Conservation (phyloP, 2,329 filamentous ascomycete species). For the Fusarium torreyae region DNA sequence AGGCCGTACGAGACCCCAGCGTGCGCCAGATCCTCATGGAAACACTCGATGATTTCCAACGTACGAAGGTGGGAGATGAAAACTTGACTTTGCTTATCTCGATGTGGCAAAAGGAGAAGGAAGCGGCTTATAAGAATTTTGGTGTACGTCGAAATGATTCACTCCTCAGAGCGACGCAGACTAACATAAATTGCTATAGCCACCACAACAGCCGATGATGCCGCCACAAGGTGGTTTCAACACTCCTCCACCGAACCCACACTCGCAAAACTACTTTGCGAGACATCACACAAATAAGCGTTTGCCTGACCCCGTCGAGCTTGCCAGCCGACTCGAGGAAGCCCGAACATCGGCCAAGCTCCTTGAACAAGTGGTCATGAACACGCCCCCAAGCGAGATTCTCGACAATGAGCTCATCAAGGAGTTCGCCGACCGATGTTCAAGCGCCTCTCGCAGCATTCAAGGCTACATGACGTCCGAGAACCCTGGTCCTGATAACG, state of each 20-base stretch:
- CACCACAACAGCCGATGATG: conserved; percentile 34
- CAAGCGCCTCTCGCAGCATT: conserved; percentile 83
- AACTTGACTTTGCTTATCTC: conserved; percentile 78
- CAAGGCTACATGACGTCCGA: conserved; percentile 88
- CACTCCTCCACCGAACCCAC: conserved; percentile 50
- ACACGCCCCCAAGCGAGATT: conserved; percentile 83
- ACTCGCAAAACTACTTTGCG: conserved; percentile 72
- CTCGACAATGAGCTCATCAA: conserved; percentile 88
- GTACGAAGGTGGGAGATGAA: conserved; percentile 80
- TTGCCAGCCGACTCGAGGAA: conserved; percentile 88
- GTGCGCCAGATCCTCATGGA: conserved; percentile 91
- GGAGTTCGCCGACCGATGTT: conserved; percentile 92
- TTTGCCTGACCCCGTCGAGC: conserved; percentile 80
- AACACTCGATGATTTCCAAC: conserved; percentile 84
- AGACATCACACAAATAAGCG: conserved; percentile 64
- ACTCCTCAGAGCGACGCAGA: neutral
- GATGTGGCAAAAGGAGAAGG: conserved; percentile 94
- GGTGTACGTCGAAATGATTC: conserved; percentile 59
- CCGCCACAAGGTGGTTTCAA: conserved; percentile 24
- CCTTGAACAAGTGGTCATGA: conserved; percentile 91
- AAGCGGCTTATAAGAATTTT: conserved; percentile 68
- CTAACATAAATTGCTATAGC: conserved; percentile 44
- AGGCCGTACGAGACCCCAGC: conserved; percentile 77
- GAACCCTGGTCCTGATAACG: conserved; percentile 87
- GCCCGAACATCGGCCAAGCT: conserved; percentile 91